Evolutionary conservation across 768 basidiomycete species (phyloP).

Genomic region (Lactifluus rugatus): DNA sequence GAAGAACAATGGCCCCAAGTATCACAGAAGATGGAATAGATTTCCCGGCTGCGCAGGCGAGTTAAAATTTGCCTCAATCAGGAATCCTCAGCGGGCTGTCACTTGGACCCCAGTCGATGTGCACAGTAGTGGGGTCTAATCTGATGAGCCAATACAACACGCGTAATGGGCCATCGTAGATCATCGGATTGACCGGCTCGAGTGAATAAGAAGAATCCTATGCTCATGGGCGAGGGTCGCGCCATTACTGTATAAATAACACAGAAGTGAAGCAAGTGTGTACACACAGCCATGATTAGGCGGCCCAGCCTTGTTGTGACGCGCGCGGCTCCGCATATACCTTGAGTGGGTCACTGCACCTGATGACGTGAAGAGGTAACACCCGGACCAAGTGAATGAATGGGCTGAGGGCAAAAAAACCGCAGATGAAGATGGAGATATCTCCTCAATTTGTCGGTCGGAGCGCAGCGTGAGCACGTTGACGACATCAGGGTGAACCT

Average conservation of each 20-base stretch:
- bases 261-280: not conserved
- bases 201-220: not conserved
- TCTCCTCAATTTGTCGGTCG: not conserved
- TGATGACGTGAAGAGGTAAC: not conserved
- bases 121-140: not conserved
- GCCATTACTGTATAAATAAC: not conserved
- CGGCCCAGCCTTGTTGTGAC: not conserved
- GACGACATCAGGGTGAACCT: not conserved
- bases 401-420: not conserved
- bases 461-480: slow-evolving; percentile 9
- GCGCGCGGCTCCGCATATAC: not conserved
- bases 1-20: not conserved
- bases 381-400: not conserved
- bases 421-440: not conserved
- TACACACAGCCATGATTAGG: slow-evolving; percentile 5
- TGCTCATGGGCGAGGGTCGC: not conserved
- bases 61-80: not conserved
- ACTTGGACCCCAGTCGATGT: not conserved
- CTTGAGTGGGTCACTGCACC: not conserved
- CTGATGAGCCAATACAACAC: not conserved
- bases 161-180: not conserved
- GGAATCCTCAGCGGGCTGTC: not conserved
- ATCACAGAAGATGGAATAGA: slow-evolving; percentile 3
- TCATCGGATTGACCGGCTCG: not conserved
- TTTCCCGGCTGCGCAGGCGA: slow-evolving; percentile 9